A percentile compares a stretch with the other conserved stretches of the same genome.
phyloP scores from a whole-genome alignment of 1,284 basidiomycete genomes.

The Malassezia nana region DNA sequence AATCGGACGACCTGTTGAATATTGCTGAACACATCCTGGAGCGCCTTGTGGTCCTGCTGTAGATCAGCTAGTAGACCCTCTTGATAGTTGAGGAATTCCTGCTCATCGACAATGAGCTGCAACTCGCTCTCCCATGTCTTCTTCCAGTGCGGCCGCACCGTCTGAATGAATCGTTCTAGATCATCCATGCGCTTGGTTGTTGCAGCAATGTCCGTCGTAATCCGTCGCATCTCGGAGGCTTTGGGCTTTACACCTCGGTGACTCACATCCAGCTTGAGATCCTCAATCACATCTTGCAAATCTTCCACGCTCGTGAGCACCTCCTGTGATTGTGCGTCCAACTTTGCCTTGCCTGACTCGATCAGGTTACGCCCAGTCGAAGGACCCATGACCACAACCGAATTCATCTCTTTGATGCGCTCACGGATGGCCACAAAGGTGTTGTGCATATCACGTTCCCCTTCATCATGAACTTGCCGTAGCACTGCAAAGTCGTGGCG shows the following conservation, averaged over 20 bases:
- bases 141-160: constrained; percentile 92
- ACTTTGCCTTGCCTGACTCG: constrained; percentile 76
- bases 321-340: constrained; percentile 78
- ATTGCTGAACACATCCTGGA: constrained; percentile 44
- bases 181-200: constrained; percentile 64
- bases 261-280: constrained; percentile 79
- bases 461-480: constrained; percentile 86
- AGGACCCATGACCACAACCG: constrained; percentile 65
- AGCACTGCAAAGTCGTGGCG: constrained; percentile 84
- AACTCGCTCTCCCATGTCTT: constrained; percentile 96
- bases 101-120: constrained; percentile 92
- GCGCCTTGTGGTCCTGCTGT: constrained; percentile 34
- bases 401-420: constrained; percentile 60
- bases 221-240: constrained; percentile 60
- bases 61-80: constrained; percentile 41
- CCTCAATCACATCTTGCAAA: constrained; percentile 82
- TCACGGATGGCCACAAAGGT: constrained; percentile 65
- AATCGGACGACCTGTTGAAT: constrained; percentile 47
- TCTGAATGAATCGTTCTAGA: constrained; percentile 72
- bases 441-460: constrained; percentile 78
- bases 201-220: constrained; percentile 65
- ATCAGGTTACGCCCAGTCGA: constrained; percentile 79
- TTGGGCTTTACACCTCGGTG: constrained; percentile 79
- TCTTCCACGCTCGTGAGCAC: constrained; percentile 86
- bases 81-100: constrained; percentile 65